phyloP scores from a whole-genome alignment of 495 filamentous ascomycete genomes.

The Penicillium alfredii region DNA sequence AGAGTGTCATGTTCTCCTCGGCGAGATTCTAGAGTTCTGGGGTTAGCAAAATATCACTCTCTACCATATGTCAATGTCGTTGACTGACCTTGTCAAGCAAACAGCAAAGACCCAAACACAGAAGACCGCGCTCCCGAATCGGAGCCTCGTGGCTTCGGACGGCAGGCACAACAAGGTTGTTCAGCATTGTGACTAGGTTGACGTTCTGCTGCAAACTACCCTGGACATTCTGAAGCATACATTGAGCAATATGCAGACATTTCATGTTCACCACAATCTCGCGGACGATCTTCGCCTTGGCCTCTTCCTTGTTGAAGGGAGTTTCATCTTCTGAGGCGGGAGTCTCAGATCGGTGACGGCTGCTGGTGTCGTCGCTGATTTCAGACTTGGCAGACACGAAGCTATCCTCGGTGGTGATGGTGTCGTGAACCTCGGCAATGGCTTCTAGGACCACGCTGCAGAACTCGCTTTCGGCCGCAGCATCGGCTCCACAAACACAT shows the following conservation, averaged over 20 bases:
- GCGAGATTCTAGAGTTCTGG: constrained; percentile 58
- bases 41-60: constrained; percentile 6
- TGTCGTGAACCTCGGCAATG: constrained; percentile 92
- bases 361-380: constrained; percentile 56
- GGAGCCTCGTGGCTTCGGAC: constrained; percentile 89
- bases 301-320: constrained; percentile 61
- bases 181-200: constrained; percentile 87
- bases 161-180: constrained; percentile 92
- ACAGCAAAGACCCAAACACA: constrained; percentile 85
- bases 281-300: constrained; percentile 71
- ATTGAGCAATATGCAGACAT: constrained; percentile 94
- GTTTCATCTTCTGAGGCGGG: constrained; percentile 42
- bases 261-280: constrained; percentile 98
- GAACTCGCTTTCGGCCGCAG: constrained; percentile 83
- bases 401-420: constrained; percentile 73
- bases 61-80: not conserved
- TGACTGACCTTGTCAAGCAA: constrained; percentile 71
- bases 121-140: constrained; percentile 81
- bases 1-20: constrained; percentile 86
- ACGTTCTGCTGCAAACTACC: constrained; percentile 80
- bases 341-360: constrained; percentile 35
- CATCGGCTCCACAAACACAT: constrained; percentile 69
- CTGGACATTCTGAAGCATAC: constrained; percentile 88
- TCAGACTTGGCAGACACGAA: constrained; percentile 89
- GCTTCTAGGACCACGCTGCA: constrained; percentile 88